These are phyloP conservation scores for Stephanocyclus meneghinianus DNA, from an alignment of 352 stramenopile species.

Conservation along the genomic window DNA sequence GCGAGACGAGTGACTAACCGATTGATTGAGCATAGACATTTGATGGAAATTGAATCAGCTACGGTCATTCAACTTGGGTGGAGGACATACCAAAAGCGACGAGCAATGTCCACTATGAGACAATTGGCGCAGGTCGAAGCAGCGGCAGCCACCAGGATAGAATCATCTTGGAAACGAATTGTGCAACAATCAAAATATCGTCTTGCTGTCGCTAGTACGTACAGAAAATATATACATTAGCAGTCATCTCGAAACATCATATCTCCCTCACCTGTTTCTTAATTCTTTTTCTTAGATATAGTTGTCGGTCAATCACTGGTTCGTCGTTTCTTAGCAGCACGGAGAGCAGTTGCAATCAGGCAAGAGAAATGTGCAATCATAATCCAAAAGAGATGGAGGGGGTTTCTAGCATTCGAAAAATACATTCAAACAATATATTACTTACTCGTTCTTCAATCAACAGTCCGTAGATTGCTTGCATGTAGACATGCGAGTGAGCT, in stretches of 20 bases:
- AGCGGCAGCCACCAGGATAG: constrained; percentile 1
- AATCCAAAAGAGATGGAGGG: constrained; percentile 11
- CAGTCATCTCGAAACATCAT: too few relatives aligned
- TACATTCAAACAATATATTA: constrained; percentile 14
- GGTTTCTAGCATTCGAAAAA: constrained; percentile 5
- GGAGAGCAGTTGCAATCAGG: neutral
- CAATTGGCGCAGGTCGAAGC: neutral
- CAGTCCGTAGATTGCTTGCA: neutral
- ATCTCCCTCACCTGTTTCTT: neutral
- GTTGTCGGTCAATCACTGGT: neutral
- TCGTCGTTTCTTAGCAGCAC: neutral
- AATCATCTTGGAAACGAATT: neutral
- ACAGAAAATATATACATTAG: neutral
- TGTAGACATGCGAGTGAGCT: neutral
- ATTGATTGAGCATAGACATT: neutral
- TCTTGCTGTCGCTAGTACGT: neutral
- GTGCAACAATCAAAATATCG: neutral
- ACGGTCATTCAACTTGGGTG: neutral
- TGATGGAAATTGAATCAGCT: neutral
- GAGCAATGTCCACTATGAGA: neutral
- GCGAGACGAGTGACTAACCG: neutral
- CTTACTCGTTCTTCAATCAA: constrained; percentile 2
- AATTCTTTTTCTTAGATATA: neutral
- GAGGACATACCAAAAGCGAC: neutral
- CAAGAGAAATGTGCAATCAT: neutral